Conservation (phyloP, 192 early-diverging fungal genomes). For the Entomortierella lignicola region DNA sequence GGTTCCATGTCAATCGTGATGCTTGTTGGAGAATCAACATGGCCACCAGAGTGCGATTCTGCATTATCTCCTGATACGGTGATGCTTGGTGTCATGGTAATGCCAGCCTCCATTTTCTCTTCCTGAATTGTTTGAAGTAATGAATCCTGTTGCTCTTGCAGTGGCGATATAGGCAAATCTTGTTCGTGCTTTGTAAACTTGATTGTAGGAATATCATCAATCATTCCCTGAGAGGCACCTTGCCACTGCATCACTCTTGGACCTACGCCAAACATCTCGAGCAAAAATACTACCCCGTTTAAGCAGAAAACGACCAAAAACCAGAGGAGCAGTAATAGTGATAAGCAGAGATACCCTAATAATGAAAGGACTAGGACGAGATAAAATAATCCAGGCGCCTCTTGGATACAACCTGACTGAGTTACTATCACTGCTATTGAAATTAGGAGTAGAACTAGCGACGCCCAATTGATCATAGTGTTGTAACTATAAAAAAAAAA, state of each 20-base stretch:
- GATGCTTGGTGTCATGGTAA: constrained; percentile 19
- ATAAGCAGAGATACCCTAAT: constrained; percentile 30
- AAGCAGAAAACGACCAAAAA: constrained; percentile 44
- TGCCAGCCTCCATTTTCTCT: not conserved
- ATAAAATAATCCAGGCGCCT: constrained; percentile 39
- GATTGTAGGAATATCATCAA: constrained; percentile 36
- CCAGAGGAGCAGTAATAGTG: constrained; percentile 34
- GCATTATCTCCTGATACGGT: constrained; percentile 17
- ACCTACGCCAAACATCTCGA: constrained; percentile 47
- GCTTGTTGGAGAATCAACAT: not conserved
- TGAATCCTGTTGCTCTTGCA: not conserved
- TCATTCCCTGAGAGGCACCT: constrained; percentile 40
- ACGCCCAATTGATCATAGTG: constrained; percentile 52
- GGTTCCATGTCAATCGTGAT: constrained; percentile 7
- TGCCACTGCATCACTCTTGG: constrained; percentile 52
- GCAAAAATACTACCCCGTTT: constrained; percentile 33
- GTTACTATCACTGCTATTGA: constrained; percentile 39
- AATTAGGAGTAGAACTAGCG: constrained; percentile 26
- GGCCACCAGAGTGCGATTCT: not conserved
- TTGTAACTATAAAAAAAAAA: constrained; percentile 33
- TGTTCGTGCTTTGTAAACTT: constrained; percentile 25
- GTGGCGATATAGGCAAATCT: not conserved
- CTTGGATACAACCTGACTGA: constrained; percentile 25
- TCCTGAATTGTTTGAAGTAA: not conserved
- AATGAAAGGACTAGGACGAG: constrained; percentile 32